Evolutionary conservation across 2,329 filamentous ascomycete genomes (phyloP).

Genomic region (Trichoderma sp.): DNA sequence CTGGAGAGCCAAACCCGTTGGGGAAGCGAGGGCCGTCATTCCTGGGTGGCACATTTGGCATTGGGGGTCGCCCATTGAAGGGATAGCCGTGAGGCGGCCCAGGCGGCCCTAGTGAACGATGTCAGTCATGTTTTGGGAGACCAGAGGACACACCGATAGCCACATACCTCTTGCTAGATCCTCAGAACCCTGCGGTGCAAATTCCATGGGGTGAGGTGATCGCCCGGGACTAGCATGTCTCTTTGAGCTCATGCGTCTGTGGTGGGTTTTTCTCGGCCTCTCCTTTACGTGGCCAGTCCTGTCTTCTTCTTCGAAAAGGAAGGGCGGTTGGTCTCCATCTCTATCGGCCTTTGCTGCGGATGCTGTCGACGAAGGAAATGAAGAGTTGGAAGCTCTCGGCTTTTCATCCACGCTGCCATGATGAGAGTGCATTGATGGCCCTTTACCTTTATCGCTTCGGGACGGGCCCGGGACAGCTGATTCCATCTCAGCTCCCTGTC

Average conservation of each 20-base stretch:
- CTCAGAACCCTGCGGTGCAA: background rate
- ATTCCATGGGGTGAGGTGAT: conserved; percentile 22
- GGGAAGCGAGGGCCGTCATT: background rate
- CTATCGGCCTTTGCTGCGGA: background rate
- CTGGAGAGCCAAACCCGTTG: conserved; percentile 15
- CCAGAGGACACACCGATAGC: background rate
- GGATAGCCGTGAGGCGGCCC: background rate
- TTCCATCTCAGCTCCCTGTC: background rate
- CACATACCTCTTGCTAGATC: background rate
- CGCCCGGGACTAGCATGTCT: conserved; percentile 16
- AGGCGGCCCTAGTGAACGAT: background rate
- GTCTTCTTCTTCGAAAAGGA: background rate
- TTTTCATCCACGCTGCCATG: conserved; percentile 10
- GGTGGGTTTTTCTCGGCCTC: background rate
- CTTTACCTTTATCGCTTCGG: conserved; percentile 2
- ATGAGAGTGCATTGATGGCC: conserved; percentile 1
- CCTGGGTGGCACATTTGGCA: background rate
- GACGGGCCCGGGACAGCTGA: background rate
- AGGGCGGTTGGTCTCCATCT: background rate
- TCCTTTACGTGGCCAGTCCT: background rate
- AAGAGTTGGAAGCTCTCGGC: background rate
- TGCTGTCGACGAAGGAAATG: conserved; percentile 3
- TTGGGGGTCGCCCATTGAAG: background rate
- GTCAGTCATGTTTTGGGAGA: background rate
- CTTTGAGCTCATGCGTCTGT: conserved; percentile 12